These are phyloP conservation scores for Rhododendron ferrugineum DNA, from an alignment of 148 eudicot genomes.

Conservation along the genomic window DNA sequence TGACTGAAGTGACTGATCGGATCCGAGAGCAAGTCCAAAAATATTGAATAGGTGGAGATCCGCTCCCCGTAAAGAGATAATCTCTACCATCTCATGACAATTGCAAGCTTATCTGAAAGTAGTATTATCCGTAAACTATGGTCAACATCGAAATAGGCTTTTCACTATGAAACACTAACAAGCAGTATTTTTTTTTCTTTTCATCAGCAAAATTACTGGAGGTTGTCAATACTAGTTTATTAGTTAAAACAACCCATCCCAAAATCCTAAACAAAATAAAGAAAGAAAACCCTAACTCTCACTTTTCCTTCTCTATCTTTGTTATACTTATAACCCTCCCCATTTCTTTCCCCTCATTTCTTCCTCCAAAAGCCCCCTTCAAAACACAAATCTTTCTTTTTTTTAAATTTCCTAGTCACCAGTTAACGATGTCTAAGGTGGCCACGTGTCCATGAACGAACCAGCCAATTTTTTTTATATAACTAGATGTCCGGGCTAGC, in stretches of 20 bases:
- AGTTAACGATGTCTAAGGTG: background rate
- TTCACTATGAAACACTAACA: background rate
- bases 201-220: background rate
- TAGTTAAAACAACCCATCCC: no score
- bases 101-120: background rate
- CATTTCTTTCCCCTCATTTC: no score
- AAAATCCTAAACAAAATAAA: no score
- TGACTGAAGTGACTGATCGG: no score
- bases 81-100: background rate
- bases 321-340: no score
- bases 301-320: no score
- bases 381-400: no score
- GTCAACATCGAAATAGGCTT: background rate
- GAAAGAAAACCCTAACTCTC: no score
- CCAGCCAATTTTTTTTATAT: background rate
- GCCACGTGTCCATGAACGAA: background rate
- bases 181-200: background rate
- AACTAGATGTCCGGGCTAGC: fast-evolving
- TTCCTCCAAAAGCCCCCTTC: no score
- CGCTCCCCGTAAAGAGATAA: background rate
- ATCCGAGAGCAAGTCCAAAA: background rate
- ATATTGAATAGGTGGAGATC: no score
- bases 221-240: background rate
- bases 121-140: background rate
- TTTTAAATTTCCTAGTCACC: background rate